Evolutionary conservation across 2,329 filamentous ascomycete genomes (phyloP).

Genomic region (Claviceps sp.): DNA sequence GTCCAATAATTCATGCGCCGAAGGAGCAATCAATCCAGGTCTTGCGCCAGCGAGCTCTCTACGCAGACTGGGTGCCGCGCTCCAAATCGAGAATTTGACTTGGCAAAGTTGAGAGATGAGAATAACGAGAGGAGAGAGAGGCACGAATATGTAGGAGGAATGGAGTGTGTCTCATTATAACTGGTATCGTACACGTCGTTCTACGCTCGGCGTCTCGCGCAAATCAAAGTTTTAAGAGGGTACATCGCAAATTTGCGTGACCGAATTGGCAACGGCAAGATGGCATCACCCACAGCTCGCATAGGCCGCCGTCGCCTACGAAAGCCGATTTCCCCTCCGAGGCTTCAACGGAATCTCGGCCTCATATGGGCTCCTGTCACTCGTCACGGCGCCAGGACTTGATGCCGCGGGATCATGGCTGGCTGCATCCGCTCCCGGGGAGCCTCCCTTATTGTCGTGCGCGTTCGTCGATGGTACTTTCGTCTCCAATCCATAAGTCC

Average conservation of each 20-base stretch:
- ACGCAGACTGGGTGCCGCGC: background rate
- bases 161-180: background rate
- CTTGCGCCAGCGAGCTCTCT: no score
- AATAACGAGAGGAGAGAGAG: background rate
- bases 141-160: background rate
- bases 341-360: constrained; percentile 60
- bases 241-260: background rate
- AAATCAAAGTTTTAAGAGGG: background rate
- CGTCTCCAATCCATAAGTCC: constrained; percentile 34
- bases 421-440: constrained; percentile 43
- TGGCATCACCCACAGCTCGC: background rate
- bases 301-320: constrained; percentile 22
- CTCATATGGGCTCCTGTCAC: constrained; percentile 86
- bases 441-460: constrained; percentile 24
- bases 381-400: constrained; percentile 58
- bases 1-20: no score
- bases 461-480: constrained; percentile 20
- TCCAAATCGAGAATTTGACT: background rate
- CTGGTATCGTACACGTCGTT: background rate
- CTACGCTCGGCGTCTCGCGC: background rate
- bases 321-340: constrained; percentile 77
- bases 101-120: background rate
- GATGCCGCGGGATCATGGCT: constrained; percentile 73
- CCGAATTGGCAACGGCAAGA: background rate
- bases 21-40: no score